phyloP scores from a whole-genome alignment of 495 filamentous ascomycete species.

The Bryoglossum gracile region DNA sequence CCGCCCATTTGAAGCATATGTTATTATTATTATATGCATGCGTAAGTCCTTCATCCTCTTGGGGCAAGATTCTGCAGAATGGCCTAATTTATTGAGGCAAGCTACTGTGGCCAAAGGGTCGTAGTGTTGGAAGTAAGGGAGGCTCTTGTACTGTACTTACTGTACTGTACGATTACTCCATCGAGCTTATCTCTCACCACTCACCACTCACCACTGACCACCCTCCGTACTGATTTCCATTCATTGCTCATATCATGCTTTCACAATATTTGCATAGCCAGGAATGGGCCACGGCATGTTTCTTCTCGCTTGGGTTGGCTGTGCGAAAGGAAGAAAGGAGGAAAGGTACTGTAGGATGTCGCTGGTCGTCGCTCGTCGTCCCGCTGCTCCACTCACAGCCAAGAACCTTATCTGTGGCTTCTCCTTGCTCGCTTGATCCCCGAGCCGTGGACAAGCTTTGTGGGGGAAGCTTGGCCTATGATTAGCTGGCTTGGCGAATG shows the following conservation, averaged over 20 bases:
- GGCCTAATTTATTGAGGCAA: not conserved
- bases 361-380: too few species aligned
- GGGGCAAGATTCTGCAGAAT: too few species aligned
- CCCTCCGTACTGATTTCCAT: not conserved
- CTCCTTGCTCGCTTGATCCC: not conserved
- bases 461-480: not conserved
- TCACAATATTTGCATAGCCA: too few species aligned
- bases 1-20: too few species aligned
- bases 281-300: not conserved
- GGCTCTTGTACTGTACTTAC: not conserved
- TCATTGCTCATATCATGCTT: too few species aligned
- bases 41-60: too few species aligned
- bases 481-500: conserved; percentile 6
- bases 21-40: too few species aligned
- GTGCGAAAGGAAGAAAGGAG: too few species aligned
- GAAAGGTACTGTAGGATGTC: too few species aligned
- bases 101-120: not conserved
- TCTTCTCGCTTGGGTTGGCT: too few species aligned
- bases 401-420: conserved; percentile 10
- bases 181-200: not conserved
- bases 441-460: conserved; percentile 1
- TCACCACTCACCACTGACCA: too few species aligned
- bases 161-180: not conserved
- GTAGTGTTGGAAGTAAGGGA: not conserved
- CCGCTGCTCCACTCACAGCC: conserved; percentile 1